These are phyloP conservation scores for Spathaspora boniae DNA, from an alignment of 805 yeast species.

Conservation along the genomic window DNA sequence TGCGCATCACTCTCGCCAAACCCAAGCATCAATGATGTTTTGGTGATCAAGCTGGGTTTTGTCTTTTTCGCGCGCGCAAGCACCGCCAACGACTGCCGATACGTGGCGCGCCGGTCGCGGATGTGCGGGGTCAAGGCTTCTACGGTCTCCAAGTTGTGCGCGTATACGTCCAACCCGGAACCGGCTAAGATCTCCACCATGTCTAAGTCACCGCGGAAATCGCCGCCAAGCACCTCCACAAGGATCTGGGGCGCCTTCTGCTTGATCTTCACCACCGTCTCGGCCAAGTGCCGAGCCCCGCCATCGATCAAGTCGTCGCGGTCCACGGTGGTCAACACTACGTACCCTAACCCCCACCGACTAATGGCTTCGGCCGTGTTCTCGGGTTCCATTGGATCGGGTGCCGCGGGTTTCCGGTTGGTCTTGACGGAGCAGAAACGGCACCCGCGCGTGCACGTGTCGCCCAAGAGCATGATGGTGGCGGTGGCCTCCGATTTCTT, in stretches of 20 bases:
- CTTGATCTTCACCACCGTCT: constrained; percentile 82
- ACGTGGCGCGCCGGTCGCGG: constrained; percentile 95
- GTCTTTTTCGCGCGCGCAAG: constrained; percentile 76
- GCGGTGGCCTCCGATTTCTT: constrained; percentile 91
- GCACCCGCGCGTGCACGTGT: constrained; percentile 99
- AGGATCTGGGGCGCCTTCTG: constrained; percentile 84
- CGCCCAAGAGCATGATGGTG: constrained; percentile 97
- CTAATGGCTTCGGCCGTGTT: constrained; percentile 96
- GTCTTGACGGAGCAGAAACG: constrained; percentile 97
- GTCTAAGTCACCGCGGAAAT: constrained; percentile 85
- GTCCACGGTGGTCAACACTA: constrained; percentile 95
- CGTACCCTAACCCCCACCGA: constrained; percentile 98
- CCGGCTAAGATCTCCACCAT: constrained; percentile 77
- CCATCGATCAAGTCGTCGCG: constrained; percentile 94
- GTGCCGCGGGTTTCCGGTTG: constrained; percentile 76
- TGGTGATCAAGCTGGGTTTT: constrained; percentile 75
- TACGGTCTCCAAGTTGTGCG: constrained; percentile 95
- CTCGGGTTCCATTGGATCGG: constrained; percentile 96
- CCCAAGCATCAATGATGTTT: constrained; percentile 94
- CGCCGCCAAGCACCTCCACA: constrained; percentile 93
- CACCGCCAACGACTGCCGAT: constrained; percentile 80
- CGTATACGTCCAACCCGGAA: constrained; percentile 92
- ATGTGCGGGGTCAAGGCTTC: constrained; percentile 92
- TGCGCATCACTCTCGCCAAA: constrained; percentile 96
- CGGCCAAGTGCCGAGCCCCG: constrained; percentile 86